phyloP scores from a whole-genome alignment of 371 early-diverging fungal species.

The Mucor piriformis region DNA sequence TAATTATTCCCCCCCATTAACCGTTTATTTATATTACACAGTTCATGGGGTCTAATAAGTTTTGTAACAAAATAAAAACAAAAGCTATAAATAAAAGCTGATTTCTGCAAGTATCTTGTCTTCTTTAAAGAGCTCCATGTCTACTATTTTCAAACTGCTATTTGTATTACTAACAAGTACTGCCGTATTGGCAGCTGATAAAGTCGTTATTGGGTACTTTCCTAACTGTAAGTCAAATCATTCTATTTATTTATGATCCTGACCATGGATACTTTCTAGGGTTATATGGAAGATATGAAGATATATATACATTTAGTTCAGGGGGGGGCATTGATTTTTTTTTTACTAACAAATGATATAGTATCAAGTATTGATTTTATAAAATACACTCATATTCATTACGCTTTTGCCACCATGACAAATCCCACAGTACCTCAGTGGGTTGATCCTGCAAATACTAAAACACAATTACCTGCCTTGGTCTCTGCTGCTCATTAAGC shows the following conservation, averaged over 20 bases:
- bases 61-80: too few relatives aligned
- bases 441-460: slow-evolving; percentile 23
- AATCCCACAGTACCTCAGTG: slow-evolving; percentile 35
- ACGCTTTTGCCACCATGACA: slow-evolving; percentile 47
- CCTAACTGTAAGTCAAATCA: slow-evolving; percentile 36
- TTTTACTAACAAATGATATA: not conserved
- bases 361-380: slow-evolving; percentile 44
- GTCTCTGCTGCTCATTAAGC: slow-evolving; percentile 53
- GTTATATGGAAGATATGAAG: slow-evolving; percentile 34
- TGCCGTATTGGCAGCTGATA: not conserved
- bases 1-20: too few relatives aligned
- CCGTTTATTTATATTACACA: too few relatives aligned
- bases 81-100: too few relatives aligned
- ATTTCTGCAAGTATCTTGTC: not conserved
- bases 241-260: not conserved
- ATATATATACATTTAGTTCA: too few relatives aligned
- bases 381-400: slow-evolving; percentile 51
- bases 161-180: too few relatives aligned
- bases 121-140: not conserved
- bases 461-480: slow-evolving; percentile 33
- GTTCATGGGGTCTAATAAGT: too few relatives aligned
- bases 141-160: too few relatives aligned
- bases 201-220: slow-evolving; percentile 39
- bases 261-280: slow-evolving; percentile 18
- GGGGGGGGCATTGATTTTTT: too few relatives aligned